Evolutionary conservation across 1,284 basidiomycete species (phyloP).

Genomic region (Rhodotorula sp.): DNA sequence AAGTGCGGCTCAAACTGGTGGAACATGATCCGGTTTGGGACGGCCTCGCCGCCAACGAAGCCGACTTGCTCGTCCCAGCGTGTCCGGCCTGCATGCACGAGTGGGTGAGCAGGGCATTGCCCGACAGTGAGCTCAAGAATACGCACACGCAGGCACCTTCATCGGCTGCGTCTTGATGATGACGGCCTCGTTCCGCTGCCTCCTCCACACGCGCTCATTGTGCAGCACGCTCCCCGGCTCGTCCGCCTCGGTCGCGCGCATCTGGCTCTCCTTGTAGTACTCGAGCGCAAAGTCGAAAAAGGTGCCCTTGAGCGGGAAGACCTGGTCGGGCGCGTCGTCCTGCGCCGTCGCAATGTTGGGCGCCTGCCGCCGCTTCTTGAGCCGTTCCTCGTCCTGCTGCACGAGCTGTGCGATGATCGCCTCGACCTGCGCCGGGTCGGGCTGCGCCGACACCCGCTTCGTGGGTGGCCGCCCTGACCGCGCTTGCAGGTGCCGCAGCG

Average conservation of each 20-base stretch:
- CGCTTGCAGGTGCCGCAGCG: constrained; percentile 37
- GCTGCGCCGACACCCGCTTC: constrained; percentile 1
- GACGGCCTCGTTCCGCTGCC: constrained; percentile 83
- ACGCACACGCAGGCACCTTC: constrained; percentile 71
- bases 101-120: constrained; percentile 9
- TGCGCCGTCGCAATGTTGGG: constrained; percentile 16
- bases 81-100: constrained; percentile 53
- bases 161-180: constrained; percentile 65
- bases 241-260: constrained; percentile 92
- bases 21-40: constrained; percentile 76
- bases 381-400: constrained; percentile 36
- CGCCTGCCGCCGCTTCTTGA: constrained; percentile 31
- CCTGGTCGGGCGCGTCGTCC: constrained; percentile 50
- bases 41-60: constrained; percentile 67
- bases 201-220: constrained; percentile 94
- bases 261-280: constrained; percentile 97
- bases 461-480: constrained; percentile 19
- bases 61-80: constrained; percentile 80
- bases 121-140: no score
- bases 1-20: constrained; percentile 91
- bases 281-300: constrained; percentile 97
- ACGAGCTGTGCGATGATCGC: constrained; percentile 26
- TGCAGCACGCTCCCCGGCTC: constrained; percentile 92
- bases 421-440: constrained; percentile 27
- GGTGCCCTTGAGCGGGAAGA: constrained; percentile 81